Percentiles rank a stretch among this genome's conserved stretches.
phyloP scores from a whole-genome alignment of 164 flowering plant genomes.

The Paratinospora sagittata region DNA sequence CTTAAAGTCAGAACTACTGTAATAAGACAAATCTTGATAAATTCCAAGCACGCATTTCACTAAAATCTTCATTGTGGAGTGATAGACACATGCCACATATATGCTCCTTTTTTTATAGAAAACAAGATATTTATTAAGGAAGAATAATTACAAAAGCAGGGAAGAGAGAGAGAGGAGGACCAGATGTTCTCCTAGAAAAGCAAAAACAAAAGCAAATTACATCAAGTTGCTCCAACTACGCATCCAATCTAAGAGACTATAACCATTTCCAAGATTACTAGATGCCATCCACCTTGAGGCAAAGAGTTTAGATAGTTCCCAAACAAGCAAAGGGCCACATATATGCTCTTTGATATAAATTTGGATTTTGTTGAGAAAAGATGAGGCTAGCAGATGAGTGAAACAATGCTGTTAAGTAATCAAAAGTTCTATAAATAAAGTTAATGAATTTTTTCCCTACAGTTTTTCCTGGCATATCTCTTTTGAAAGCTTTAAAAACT shows the following conservation, averaged over 20 bases:
- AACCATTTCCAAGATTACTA: too few species aligned
- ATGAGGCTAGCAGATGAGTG: neutral
- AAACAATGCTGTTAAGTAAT: neutral
- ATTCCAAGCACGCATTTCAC: neutral
- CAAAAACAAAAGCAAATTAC: too few species aligned
- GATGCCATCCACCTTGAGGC: too few species aligned
- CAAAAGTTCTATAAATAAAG: neutral
- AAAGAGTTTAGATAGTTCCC: too few species aligned
- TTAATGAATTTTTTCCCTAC: neutral
- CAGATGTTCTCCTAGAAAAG: too few species aligned
- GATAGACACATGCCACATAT: too few species aligned
- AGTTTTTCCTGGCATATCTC: neutral
- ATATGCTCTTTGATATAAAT: neutral
- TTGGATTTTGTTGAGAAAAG: neutral
- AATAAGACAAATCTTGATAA: neutral
- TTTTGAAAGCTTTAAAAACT: neutral
- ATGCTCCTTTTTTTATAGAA: too few species aligned
- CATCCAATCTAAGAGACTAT: too few species aligned
- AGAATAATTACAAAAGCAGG: too few species aligned
- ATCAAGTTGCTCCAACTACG: too few species aligned
- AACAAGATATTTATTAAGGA: too few species aligned
- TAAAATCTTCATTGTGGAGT: neutral
- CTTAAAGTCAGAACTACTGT: neutral
- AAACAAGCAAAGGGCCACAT: neutral
- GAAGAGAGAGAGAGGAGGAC: too few species aligned